Evolutionary conservation across 1,139 yeast genomes (phyloP), one percentile per base, ranked within the genome.

Genomic region (Insectozyma bohioensis): DNA sequence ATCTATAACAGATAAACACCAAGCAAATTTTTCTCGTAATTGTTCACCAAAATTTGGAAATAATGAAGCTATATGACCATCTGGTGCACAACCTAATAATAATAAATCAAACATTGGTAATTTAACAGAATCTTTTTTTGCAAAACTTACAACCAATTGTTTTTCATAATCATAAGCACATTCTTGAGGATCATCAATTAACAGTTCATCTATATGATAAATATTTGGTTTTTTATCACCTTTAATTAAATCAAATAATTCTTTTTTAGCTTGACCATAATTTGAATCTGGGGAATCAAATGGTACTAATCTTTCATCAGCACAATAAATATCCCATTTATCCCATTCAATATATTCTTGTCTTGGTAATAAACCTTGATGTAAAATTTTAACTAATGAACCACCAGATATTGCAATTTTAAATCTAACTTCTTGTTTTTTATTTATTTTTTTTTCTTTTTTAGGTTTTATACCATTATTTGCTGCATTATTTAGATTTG

Each of bases 61-160:
- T 40, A 92, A 73, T 16, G 96, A 87, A 35, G 97, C 96, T 50
- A 90, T 86, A 56, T 92, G 98, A 17, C 98, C 98, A 58, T 92
- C 98, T 3, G 98, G 98, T 0, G 98, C 98, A 69, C 97, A 90
- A 13, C 98, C 98, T 42, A 92, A 71, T 44, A 92, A 67, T 43
- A 92, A 74, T 40, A 92, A 65, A 59, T 92, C 98, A 64, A 92
- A 92, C 78, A 86, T 80, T 38, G 98, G 98, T 43, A 90, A 72
- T 60, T 90, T 88, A 40, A 92, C 97, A 12, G 95, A 83, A 58
- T 90, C 97, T 56, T 92, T 90, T 39, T 85, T 86, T n/a, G 98
- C 98, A 65, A 92, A 92, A 33, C 92, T 94, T 51, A 75, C 78
- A 42, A 92, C 85, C 39, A 92, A 70, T 15, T 78, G 70, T 61